Evolutionary conservation across 2,329 filamentous ascomycete genomes (phyloP), one percentile per base, ranked within the genome.

Genomic region (Sporothrix curviconia): DNA sequence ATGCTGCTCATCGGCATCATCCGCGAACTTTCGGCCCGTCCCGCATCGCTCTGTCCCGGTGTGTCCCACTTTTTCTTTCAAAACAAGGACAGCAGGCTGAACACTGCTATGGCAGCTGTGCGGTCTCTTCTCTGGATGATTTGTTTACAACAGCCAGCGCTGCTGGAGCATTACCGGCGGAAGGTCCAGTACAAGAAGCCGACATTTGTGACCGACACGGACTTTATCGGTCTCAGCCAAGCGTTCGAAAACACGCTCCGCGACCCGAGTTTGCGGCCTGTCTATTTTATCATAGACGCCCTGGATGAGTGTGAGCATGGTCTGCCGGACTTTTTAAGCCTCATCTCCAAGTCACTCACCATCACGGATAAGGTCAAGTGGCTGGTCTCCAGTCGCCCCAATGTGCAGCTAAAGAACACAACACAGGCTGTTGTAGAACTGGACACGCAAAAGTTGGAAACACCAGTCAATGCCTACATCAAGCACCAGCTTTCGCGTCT

Each of bases 51-150:
- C 32, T 19, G 11, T 9, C 42, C 43, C 1, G 40, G 43, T 32
- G 34, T 55, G 12, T 22, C 30, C 5, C 40, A 60, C 59, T 49
- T 64, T 25, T 55, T 64, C 55, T 63, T 60, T 14, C 59, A 64
- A 51, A 58, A 57, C 50, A 62, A 58, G 30, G 51, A 63, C 36
- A 30, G 37, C n/a, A 32, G 42, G 24, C 25, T 64, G 51, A 60
- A 63, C 56, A 62, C 46, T 50, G 60, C 56, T 9, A 61, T 59
- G 11, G 61, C 62, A 37, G 50, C 58, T 49, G 58, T 64, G 25
- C 43, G 62, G 30, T 60, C 63, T 42, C 43, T 63, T 53, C 58
- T 63, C 19, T 64, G 61, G 62, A 53, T 64, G 49, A 59, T 64
- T 8, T 55, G 63, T 59, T 32, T 61, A 30, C 61, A 64, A 56